These are phyloP conservation scores for Cladosporium velox DNA, from an alignment of 2,329 filamentous ascomycete species.

Conservation along the genomic window DNA sequence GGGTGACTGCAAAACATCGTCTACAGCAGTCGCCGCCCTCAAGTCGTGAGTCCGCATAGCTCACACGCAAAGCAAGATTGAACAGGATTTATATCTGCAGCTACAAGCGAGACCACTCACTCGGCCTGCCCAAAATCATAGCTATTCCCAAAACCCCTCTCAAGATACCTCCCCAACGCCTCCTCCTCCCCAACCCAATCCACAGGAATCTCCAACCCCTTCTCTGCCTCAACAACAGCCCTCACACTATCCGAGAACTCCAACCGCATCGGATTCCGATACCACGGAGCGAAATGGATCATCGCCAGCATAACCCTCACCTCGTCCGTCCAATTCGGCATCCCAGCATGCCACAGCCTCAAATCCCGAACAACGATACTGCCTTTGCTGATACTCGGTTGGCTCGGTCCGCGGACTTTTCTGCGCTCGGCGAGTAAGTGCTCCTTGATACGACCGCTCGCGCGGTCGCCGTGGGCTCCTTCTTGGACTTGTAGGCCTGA, in stretches of 20 bases:
- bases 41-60: background rate
- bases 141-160: slow-evolving; percentile 61
- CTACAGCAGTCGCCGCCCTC: background rate
- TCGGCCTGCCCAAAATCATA: slow-evolving; percentile 60
- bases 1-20: background rate
- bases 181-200: slow-evolving; percentile 51
- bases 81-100: background rate
- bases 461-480: slow-evolving; percentile 54
- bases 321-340: slow-evolving; percentile 47
- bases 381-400: slow-evolving; percentile 57
- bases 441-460: slow-evolving; percentile 54
- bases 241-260: slow-evolving; percentile 46
- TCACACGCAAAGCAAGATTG: background rate
- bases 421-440: slow-evolving; percentile 45
- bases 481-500: slow-evolving; percentile 47
- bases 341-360: slow-evolving; percentile 54
- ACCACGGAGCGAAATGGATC: slow-evolving; percentile 43
- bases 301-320: slow-evolving; percentile 50
- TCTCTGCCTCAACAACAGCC: slow-evolving; percentile 46
- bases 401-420: slow-evolving; percentile 46
- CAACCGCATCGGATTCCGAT: slow-evolving; percentile 36
- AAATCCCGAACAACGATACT: slow-evolving; percentile 54
- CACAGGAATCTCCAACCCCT: slow-evolving; percentile 53
- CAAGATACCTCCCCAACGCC: slow-evolving; percentile 52
- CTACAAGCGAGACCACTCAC: background rate